Conservation (phyloP, 2,329 filamentous ascomycete genomes). For the Colletotrichum siamense region DNA sequence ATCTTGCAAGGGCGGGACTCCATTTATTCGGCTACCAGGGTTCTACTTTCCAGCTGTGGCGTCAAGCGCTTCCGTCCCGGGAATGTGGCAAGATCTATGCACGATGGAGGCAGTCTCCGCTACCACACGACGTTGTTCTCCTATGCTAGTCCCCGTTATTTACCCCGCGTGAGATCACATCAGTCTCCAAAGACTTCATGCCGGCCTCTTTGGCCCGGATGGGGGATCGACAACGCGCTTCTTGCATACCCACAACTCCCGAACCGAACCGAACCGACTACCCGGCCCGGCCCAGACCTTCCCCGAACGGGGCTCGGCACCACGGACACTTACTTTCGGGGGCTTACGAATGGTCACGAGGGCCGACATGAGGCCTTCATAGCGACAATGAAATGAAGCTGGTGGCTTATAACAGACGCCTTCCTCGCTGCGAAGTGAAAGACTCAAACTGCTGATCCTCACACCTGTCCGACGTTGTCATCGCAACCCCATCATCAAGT, state of each 20-base stretch:
- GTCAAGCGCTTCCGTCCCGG: background rate
- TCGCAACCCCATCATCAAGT: background rate
- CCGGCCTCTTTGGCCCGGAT: background rate
- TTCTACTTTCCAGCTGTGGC: background rate
- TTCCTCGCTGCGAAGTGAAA: background rate
- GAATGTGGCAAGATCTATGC: accelerated
- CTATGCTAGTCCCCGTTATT: accelerated
- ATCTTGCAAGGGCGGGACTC: accelerated
- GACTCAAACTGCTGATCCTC: accelerated
- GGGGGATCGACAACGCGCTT: background rate
- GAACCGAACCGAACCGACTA: conserved; percentile 6
- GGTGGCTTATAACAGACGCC: background rate
- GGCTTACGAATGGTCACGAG: background rate
- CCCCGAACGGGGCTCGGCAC: background rate
- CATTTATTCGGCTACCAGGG: accelerated
- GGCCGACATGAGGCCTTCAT: background rate
- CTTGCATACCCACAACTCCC: background rate
- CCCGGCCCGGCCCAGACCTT: background rate
- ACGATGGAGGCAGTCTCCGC: accelerated
- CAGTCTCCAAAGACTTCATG: background rate
- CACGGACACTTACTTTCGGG: background rate
- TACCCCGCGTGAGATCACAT: background rate
- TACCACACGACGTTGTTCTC: background rate
- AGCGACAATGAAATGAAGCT: background rate
- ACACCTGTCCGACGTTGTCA: background rate